A percentile compares a stretch with the other conserved stretches of the same genome.
These are phyloP conservation scores for Penicillium rolfsii DNA, from an alignment of 2,329 filamentous ascomycete species.

Conservation along the genomic window DNA sequence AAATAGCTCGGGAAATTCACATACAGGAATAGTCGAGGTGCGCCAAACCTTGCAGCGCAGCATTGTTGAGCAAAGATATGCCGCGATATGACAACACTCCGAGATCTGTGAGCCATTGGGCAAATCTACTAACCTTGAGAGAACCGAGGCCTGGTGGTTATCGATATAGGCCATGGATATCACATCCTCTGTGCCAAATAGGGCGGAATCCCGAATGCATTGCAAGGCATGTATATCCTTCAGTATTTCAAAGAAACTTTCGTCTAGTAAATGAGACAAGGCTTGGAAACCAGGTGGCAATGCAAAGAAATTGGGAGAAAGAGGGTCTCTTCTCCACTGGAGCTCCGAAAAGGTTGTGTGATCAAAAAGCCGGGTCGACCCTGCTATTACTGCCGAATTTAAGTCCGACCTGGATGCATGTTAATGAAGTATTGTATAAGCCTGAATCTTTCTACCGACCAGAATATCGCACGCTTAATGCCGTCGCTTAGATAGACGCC, in stretches of 20 bases:
- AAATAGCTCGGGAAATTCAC: slow-evolving; percentile 18
- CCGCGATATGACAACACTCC: slow-evolving; percentile 45
- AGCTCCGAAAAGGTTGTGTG: slow-evolving; percentile 50
- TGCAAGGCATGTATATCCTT: slow-evolving; percentile 47
- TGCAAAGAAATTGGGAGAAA: slow-evolving; percentile 32
- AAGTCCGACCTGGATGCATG: slow-evolving; percentile 47
- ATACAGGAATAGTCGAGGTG: slow-evolving; percentile 45
- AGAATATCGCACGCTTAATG: slow-evolving; percentile 53
- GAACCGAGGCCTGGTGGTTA: slow-evolving; percentile 49
- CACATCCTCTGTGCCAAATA: slow-evolving; percentile 21
- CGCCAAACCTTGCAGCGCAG: slow-evolving; percentile 49
- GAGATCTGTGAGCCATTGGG: slow-evolving; percentile 26
- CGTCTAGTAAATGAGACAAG: slow-evolving; percentile 27
- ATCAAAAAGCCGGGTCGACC: slow-evolving; percentile 45
- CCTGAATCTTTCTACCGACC: slow-evolving; percentile 33
- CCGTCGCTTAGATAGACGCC: slow-evolving; percentile 40
- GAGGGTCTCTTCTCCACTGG: slow-evolving; percentile 44
- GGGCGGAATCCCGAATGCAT: slow-evolving; percentile 40
- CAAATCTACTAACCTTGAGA: slow-evolving; percentile 43
- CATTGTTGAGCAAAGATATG: slow-evolving; percentile 49
- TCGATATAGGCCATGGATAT: slow-evolving; percentile 41
- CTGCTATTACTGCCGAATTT: slow-evolving; percentile 46
- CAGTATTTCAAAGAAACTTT: slow-evolving; percentile 43
- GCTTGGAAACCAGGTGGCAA: slow-evolving; percentile 43
- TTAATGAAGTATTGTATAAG: not conserved